These are phyloP conservation scores for Aspergillus cejpii DNA, from an alignment of 2,329 filamentous ascomycete species.

Conservation along the genomic window DNA sequence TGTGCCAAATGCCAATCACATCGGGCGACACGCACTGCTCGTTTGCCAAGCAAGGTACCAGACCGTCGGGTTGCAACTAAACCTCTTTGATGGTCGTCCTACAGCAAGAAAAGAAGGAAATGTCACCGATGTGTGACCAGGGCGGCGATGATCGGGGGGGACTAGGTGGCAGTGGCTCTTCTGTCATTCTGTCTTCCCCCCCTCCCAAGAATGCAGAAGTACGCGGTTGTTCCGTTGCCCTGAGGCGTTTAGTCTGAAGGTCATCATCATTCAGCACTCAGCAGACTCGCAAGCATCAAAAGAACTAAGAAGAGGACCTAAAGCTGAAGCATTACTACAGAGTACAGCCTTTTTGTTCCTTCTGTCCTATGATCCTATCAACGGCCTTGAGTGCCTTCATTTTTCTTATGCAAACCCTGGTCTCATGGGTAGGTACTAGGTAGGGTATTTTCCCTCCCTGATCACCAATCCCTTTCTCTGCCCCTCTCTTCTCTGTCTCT, in stretches of 20 bases:
- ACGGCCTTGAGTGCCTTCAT: constrained; percentile 1
- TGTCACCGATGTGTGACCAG: constrained; percentile 11
- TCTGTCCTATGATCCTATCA: neutral
- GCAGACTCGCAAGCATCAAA: too few species aligned
- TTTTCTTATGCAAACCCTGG: neutral
- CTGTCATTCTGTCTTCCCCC: constrained; percentile 6
- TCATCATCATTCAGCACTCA: too few species aligned
- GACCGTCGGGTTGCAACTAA: constrained; percentile 29
- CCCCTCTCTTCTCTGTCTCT: constrained; percentile 1
- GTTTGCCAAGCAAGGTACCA: constrained; percentile 31
- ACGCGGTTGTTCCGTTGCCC: neutral
- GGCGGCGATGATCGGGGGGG: constrained; percentile 13
- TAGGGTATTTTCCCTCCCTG: neutral
- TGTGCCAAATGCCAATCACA: constrained; percentile 22
- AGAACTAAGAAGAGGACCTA: too few species aligned
- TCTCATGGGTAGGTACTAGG: neutral
- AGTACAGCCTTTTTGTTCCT: neutral
- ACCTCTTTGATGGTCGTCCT: constrained; percentile 15
- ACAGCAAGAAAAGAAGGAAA: constrained; percentile 13
- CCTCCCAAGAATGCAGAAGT: neutral
- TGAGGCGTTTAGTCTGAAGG: too few species aligned
- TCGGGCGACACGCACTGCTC: constrained; percentile 28
- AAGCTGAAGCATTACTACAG: constrained; percentile 2
- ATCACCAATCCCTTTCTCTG: constrained; percentile 1
- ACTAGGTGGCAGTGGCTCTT: constrained; percentile 3